Percentiles rank a stretch among this genome's conserved stretches.
These are phyloP conservation scores for Cladobotryum protrusum DNA, from an alignment of 2,329 filamentous ascomycete species.

Conservation along the genomic window DNA sequence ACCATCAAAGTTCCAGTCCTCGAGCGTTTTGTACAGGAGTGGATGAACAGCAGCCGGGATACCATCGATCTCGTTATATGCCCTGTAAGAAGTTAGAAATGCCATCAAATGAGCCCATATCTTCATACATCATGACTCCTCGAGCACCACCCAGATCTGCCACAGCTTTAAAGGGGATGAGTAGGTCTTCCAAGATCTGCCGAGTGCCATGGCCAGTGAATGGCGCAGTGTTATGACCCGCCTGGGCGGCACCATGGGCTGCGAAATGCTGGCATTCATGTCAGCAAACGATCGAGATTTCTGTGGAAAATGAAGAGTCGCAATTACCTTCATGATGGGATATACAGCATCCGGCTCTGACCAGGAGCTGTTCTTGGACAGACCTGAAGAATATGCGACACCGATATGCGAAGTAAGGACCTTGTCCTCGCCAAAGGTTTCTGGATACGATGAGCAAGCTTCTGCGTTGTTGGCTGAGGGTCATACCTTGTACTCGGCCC, in stretches of 20 bases:
- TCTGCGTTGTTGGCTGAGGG: too few species aligned
- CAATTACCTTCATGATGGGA: slow-evolving; percentile 9
- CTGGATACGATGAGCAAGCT: background rate
- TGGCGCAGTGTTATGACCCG: slow-evolving; percentile 7
- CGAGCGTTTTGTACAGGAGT: slow-evolving; percentile 2
- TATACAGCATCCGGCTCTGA: slow-evolving; percentile 5
- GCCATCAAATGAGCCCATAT: background rate
- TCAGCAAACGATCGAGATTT: background rate
- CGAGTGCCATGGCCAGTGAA: slow-evolving; percentile 5
- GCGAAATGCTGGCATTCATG: background rate
- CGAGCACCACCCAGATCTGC: slow-evolving; percentile 6
- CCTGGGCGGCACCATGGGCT: background rate
- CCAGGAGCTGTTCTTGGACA: slow-evolving; percentile 10
- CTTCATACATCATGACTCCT: slow-evolving; percentile 4
- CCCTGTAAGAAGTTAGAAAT: background rate
- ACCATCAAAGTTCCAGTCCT: slow-evolving; percentile 7
- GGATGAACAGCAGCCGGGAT: slow-evolving; percentile 1
- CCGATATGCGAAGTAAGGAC: slow-evolving; percentile 8
- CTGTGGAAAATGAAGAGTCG: background rate
- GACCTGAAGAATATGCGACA: slow-evolving; percentile 7
- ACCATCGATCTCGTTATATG: slow-evolving; percentile 1
- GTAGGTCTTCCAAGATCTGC: slow-evolving; percentile 7
- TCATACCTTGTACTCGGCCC: slow-evolving; percentile 7
- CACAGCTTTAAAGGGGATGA: slow-evolving; percentile 5
- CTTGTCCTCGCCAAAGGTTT: slow-evolving; percentile 10